Base-by-base conservation (phyloP, 306 rosid genomes). In the Luffa aegyptiaca region DNA sequence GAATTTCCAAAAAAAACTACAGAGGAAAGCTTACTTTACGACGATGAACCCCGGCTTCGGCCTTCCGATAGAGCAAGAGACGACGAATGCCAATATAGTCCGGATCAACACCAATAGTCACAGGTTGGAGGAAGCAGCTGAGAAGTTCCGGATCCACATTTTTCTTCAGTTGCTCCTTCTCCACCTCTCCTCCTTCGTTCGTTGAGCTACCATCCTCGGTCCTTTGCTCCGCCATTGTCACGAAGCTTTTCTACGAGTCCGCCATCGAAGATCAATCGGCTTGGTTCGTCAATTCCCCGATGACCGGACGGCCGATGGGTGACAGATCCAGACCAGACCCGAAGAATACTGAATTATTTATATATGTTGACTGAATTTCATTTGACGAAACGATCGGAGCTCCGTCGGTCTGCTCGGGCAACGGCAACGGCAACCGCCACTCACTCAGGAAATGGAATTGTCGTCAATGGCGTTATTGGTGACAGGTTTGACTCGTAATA, bases 41-140 rank as follows among this genome's bases (percentile, higher is more conserved):
- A 86, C 89, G 90, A 49, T 82, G 59, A 81, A 85, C 62, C 14
- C 88, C 90, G 81, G 91, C 84, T 80, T 85, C 91, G 26, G 93
- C 89, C 87, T 91, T 93, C 73, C 88, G 86, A 64, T 78, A 77
- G 71, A 93, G 94, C 8, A 93, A 96, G 77, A 93, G 86, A 78
- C 98, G 98, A 13, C 97, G 97, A 83, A 88, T 64, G 82, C 94
- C 94, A 56, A 90, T 41, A 86, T 93, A 91, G 0, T 86, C 77
- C 51, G 90, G 82, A 87, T 93, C 92, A 53, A 82, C 66, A 75
- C 89, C 88, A 9, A 88, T 79, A 48, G 79, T 86, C 75, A 72
- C 63, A 53, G 97, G 97, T 80, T 93, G 98, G 69, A 93, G 91
- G 86, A 91, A 77, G 82, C 94, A 91, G 87, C 96, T 83, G 85